Percentiles rank a stretch among this genome's conserved stretches.
Conservation (phyloP, 2,329 filamentous ascomycete species). For the Ophiobolus disseminans region DNA sequence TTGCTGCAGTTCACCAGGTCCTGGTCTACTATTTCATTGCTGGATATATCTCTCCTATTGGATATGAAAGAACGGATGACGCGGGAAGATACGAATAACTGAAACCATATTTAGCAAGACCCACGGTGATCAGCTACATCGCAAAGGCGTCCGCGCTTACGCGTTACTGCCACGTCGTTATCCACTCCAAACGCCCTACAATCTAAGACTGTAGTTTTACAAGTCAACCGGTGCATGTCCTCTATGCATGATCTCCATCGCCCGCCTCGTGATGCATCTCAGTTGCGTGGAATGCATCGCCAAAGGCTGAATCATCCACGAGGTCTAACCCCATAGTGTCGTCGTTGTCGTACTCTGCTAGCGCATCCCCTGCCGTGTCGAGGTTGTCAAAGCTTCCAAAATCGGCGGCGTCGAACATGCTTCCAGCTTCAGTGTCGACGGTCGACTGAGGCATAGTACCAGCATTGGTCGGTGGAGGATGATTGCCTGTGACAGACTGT, state of each 20-base stretch:
- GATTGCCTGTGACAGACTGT: conserved; percentile 25
- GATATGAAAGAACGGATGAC: too few relatives aligned
- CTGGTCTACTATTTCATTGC: too few relatives aligned
- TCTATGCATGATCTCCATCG: conserved; percentile 36
- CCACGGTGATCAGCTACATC: too few relatives aligned
- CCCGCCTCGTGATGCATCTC: conserved; percentile 44
- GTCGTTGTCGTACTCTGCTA: conserved; percentile 48
- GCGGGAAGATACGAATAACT: too few relatives aligned
- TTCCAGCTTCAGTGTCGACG: conserved; percentile 39
- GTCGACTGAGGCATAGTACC: conserved; percentile 26
- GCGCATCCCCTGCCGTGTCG: conserved; percentile 49
- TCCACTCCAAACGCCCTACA: neutral
- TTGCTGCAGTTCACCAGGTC: too few relatives aligned
- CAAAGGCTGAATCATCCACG: conserved; percentile 50
- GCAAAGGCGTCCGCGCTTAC: too few relatives aligned
- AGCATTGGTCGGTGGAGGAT: conserved; percentile 23
- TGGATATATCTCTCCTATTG: too few relatives aligned
- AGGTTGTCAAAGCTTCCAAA: conserved; percentile 48
- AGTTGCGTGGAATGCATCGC: conserved; percentile 50
- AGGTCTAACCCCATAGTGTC: conserved; percentile 48
- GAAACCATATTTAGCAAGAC: too few relatives aligned
- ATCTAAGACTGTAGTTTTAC: neutral
- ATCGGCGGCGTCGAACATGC: conserved; percentile 48
- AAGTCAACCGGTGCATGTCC: conserved; percentile 1
- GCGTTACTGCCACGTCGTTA: neutral